Percentiles rank a stretch among this genome's conserved stretches.
phyloP scores from a whole-genome alignment of 352 stramenopile genomes.

The Albugo candida region DNA sequence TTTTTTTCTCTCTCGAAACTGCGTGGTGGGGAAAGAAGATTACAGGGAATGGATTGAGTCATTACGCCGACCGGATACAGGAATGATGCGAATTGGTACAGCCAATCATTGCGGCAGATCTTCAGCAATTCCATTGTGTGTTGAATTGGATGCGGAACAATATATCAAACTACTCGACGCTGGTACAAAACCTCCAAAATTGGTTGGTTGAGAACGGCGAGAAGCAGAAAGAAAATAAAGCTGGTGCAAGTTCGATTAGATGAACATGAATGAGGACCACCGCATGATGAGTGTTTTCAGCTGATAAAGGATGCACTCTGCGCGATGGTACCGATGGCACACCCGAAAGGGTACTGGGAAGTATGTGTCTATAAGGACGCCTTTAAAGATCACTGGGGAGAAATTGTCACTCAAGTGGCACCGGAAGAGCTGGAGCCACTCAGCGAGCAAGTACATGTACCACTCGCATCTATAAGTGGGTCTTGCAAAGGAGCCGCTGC shows the following conservation, averaged over 20 bases:
- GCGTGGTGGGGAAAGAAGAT: conserved; percentile 13
- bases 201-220: too few relatives aligned
- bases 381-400: background rate
- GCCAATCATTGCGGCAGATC: conserved; percentile 1
- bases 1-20: conserved; percentile 8
- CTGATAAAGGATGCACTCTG: too few relatives aligned
- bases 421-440: background rate
- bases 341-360: too few relatives aligned
- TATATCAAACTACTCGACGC: background rate
- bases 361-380: too few relatives aligned
- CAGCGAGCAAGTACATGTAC: background rate
- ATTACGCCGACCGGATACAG: conserved; percentile 9
- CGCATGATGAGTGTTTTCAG: too few relatives aligned
- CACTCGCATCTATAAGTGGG: conserved; percentile 10
- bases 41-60: conserved; percentile 5
- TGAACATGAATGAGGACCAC: too few relatives aligned
- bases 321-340: too few relatives aligned
- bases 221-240: too few relatives aligned
- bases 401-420: background rate
- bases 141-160: conserved; percentile 8
- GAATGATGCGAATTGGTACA: conserved; percentile 9
- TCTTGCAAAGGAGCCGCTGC: background rate
- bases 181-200: too few relatives aligned
- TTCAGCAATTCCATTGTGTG: too few relatives aligned
- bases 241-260: too few relatives aligned